Evolutionary conservation across 805 yeast species (phyloP).

Genomic region (Naumovozyma castellii): DNA sequence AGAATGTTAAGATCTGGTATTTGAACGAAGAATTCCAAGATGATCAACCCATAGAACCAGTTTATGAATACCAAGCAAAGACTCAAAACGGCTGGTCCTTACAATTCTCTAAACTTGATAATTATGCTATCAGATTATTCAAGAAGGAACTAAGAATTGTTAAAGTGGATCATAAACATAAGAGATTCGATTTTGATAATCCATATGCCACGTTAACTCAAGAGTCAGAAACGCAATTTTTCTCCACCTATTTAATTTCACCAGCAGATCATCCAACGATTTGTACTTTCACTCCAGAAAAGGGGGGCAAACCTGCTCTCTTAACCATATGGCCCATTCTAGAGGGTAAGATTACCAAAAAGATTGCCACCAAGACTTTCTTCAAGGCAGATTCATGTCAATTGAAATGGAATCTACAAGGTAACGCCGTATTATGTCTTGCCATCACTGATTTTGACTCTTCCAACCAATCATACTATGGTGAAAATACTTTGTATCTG

Average conservation of each 20-base stretch:
- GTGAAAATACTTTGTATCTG: constrained; percentile 86
- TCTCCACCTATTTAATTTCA: constrained; percentile 48
- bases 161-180: constrained; percentile 35
- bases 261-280: constrained; percentile 87
- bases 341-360: constrained; percentile 40
- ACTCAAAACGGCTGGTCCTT: constrained; percentile 76
- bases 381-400: constrained; percentile 93
- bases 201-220: constrained; percentile 47
- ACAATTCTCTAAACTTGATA: constrained; percentile 29
- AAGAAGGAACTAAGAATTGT: constrained; percentile 27
- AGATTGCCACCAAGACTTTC: constrained; percentile 77
- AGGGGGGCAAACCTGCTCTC: constrained; percentile 78
- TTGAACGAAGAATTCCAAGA: constrained; percentile 35
- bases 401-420: constrained; percentile 87
- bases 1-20: constrained; percentile 74
- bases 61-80: constrained; percentile 56
- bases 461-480: constrained; percentile 88
- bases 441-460: constrained; percentile 95
- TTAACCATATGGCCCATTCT: constrained; percentile 57
- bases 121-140: constrained; percentile 23
- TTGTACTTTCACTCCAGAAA: constrained; percentile 85
- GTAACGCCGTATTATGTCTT: constrained; percentile 86
- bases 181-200: constrained; percentile 36
- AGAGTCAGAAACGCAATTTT: constrained; percentile 31
- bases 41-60: constrained; percentile 10